Conservation (phyloP, 495 filamentous ascomycete species). For the Penicillium angulare region DNA sequence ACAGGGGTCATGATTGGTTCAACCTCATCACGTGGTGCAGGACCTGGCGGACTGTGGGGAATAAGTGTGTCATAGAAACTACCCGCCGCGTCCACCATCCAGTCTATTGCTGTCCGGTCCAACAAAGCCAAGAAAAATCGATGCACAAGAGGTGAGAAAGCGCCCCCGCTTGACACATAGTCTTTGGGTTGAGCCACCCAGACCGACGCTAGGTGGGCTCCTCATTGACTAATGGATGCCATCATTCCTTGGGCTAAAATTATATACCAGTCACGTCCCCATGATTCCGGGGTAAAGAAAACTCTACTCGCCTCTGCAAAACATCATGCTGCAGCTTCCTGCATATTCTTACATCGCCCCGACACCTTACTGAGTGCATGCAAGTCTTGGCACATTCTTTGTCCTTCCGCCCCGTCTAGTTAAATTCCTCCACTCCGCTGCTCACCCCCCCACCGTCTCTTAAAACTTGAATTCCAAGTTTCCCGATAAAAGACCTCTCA, state of each 20-base stretch:
- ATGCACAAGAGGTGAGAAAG: constrained; percentile 8
- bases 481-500: neutral
- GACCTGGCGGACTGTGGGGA: constrained; percentile 3
- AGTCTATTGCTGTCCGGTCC: constrained; percentile 14
- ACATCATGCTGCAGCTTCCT: constrained; percentile 22
- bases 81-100: constrained; percentile 1
- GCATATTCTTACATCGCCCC: constrained; percentile 5
- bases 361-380: constrained; percentile 9
- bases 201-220: constrained; percentile 4
- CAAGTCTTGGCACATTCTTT: constrained; percentile 18
- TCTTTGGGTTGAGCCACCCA: constrained; percentile 10
- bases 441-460: neutral
- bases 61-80: constrained; percentile 22
- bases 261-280: constrained; percentile 13
- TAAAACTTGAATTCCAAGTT: neutral
- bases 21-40: neutral
- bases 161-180: constrained; percentile 22
- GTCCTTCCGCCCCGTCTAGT: neutral
- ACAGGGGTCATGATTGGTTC: neutral
- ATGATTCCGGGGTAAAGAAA: constrained; percentile 28
- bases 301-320: neutral
- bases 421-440: constrained; percentile 8
- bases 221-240: constrained; percentile 23
- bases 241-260: constrained; percentile 22
- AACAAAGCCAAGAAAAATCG: constrained; percentile 14